Conservation (phyloP, 805 yeast species). For the Saturnispora sanitii region DNA sequence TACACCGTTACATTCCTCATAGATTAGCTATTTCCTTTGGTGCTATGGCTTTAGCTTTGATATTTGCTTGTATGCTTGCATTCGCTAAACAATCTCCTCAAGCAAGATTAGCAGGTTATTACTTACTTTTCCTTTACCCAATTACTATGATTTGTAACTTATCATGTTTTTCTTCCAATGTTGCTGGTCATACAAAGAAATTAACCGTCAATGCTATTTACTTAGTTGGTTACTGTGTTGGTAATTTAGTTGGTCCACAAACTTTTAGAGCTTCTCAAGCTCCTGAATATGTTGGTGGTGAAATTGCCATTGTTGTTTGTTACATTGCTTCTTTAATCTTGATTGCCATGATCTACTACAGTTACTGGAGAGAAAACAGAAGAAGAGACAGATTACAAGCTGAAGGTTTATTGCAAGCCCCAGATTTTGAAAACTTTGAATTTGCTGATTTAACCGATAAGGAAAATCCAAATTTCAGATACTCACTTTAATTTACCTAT, state of each 20-base stretch:
- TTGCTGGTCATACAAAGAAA: slow-evolving; percentile 1
- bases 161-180: slow-evolving; percentile 14
- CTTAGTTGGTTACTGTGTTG: slow-evolving; percentile 1
- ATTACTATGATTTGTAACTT: slow-evolving; percentile 23
- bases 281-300: slow-evolving; percentile 2
- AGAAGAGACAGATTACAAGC: slow-evolving; percentile 9
- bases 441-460: slow-evolving; percentile 2
- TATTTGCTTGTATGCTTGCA: slow-evolving; percentile 14
- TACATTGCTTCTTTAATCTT: slow-evolving; percentile 13
- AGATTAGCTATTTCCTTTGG: slow-evolving; percentile 17
- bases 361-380: slow-evolving; percentile 14
- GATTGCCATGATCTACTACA: slow-evolving; percentile 12
- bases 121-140: slow-evolving; percentile 20
- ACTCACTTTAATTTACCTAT: not conserved
- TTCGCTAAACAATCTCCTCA: slow-evolving; percentile 12
- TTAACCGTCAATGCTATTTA: not conserved
- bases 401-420: slow-evolving; percentile 10
- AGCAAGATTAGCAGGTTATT: slow-evolving; percentile 22
- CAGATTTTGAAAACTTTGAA: slow-evolving; percentile 9
- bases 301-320: slow-evolving; percentile 1
- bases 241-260: slow-evolving; percentile 1
- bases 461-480: slow-evolving; percentile 4
- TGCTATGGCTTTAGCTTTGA: slow-evolving; percentile 12
- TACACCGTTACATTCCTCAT: slow-evolving; percentile 6
- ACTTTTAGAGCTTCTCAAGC: not conserved